phyloP scores from a whole-genome alignment of 1,139 yeast genomes.

The Sugiyamaella castrensis region DNA sequence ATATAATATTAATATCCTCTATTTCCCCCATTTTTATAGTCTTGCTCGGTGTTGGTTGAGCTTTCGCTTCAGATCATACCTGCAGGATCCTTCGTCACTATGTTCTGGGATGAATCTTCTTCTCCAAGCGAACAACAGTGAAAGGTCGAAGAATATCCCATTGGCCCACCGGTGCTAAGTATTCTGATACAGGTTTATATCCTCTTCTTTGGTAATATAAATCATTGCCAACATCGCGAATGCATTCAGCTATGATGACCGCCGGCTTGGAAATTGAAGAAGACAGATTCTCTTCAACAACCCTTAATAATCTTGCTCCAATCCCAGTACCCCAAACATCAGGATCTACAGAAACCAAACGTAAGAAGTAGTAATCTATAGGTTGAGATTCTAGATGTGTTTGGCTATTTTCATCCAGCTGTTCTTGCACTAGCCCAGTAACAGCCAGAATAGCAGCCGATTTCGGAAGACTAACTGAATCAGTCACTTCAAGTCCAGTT shows the following conservation, averaged over 20 bases:
- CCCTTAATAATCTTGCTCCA: slow-evolving; percentile 10
- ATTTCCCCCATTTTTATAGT: too few species aligned
- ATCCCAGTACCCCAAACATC: slow-evolving; percentile 11
- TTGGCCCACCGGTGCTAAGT: neutral
- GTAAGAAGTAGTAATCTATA: slow-evolving; percentile 2
- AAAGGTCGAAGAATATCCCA: slow-evolving; percentile 7
- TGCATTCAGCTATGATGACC: slow-evolving; percentile 8
- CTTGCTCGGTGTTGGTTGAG: too few species aligned
- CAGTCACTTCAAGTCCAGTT: neutral
- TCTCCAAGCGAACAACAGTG: slow-evolving; percentile 11
- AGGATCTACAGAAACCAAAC: slow-evolving; percentile 12
- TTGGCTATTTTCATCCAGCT: too few species aligned
- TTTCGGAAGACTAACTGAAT: neutral
- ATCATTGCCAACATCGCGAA: slow-evolving; percentile 12
- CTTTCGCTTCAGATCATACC: too few species aligned
- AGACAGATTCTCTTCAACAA: slow-evolving; percentile 6
- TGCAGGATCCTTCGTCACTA: too few species aligned
- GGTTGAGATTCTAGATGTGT: neutral
- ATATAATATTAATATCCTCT: neutral
- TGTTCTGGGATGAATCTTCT: neutral
- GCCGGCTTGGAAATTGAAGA: neutral
- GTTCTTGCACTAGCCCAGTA: slow-evolving; percentile 2
- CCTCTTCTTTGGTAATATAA: slow-evolving; percentile 8
- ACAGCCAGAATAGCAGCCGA: neutral
- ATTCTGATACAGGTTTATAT: neutral